Evolutionary conservation across 2,329 filamentous ascomycete species (phyloP).

Genomic region (Xylariaceae sp.): DNA sequence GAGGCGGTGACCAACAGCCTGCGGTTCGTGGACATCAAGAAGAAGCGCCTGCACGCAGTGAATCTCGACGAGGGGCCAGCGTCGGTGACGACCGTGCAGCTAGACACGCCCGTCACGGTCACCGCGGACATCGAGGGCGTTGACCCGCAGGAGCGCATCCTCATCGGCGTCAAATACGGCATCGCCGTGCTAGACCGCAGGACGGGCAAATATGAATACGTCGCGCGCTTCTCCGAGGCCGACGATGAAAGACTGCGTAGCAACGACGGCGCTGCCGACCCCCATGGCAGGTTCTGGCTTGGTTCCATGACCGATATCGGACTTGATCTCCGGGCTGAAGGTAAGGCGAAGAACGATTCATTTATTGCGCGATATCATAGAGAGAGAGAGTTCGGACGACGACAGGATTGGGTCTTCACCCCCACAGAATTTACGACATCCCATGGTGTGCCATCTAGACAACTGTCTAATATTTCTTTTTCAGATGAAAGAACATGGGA

Average conservation of each 20-base stretch:
- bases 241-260: conserved; percentile 64
- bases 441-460: no score
- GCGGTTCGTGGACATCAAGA: conserved; percentile 84
- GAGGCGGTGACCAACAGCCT: conserved; percentile 68
- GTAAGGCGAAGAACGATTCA: conserved; percentile 42
- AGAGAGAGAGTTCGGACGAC: neutral
- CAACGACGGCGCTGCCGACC: conserved; percentile 86
- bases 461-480: no score
- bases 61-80: conserved; percentile 67
- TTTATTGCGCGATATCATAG: neutral
- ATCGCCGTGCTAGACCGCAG: conserved; percentile 76
- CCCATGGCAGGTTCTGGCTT: conserved; percentile 81
- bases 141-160: conserved; percentile 67
- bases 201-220: conserved; percentile 59
- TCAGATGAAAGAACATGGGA: no score
- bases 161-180: conserved; percentile 81
- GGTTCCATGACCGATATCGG: conserved; percentile 82
- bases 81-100: conserved; percentile 66
- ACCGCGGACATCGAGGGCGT: conserved; percentile 79
- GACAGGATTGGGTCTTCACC: neutral
- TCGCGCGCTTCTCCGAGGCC: conserved; percentile 53
- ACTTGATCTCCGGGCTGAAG: conserved; percentile 63
- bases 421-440: neutral
- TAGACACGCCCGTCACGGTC: conserved; percentile 63
- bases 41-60: conserved; percentile 74